A percentile compares a stretch with the other conserved stretches of the same genome.
Conservation (phyloP, 2,329 filamentous ascomycete species). For the Celoporthe dispersa region DNA sequence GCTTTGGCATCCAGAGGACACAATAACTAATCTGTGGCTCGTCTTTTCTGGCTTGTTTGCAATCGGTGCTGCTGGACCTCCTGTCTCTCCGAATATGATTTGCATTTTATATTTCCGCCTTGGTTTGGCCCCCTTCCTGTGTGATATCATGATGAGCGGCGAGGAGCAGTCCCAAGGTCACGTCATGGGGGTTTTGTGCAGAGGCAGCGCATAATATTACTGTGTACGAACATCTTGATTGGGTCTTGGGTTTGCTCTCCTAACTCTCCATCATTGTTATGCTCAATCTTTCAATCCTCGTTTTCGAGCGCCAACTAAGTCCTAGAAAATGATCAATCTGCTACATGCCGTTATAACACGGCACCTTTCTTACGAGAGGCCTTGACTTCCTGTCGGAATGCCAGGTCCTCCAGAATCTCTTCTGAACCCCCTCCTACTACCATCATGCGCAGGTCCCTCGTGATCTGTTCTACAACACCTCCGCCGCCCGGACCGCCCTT, state of each 20-base stretch:
- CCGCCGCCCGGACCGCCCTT: constrained; percentile 44
- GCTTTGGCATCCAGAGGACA: too few species aligned
- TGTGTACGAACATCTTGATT: constrained; percentile 10
- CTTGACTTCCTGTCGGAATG: constrained; percentile 47
- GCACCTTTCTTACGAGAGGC: background rate
- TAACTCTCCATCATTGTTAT: constrained; percentile 16
- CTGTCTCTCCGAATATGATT: background rate
- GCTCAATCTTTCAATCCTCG: background rate
- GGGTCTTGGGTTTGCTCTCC: constrained; percentile 18
- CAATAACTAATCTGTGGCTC: too few species aligned
- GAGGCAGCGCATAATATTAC: constrained; percentile 22
- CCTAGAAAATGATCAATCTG: background rate
- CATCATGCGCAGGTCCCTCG: constrained; percentile 54
- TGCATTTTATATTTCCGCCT: background rate
- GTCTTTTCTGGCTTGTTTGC: too few species aligned
- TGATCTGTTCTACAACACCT: constrained; percentile 52
- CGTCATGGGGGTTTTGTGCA: constrained; percentile 16
- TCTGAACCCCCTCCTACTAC: constrained; percentile 56
- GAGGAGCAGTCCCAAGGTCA: background rate
- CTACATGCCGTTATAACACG: background rate
- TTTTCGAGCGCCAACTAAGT: background rate
- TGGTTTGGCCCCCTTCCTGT: background rate
- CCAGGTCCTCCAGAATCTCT: constrained; percentile 53
- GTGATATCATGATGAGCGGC: background rate
- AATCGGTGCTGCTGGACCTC: too few species aligned